Conservation (phyloP, 495 filamentous ascomycete species). For the Podospora australis region DNA sequence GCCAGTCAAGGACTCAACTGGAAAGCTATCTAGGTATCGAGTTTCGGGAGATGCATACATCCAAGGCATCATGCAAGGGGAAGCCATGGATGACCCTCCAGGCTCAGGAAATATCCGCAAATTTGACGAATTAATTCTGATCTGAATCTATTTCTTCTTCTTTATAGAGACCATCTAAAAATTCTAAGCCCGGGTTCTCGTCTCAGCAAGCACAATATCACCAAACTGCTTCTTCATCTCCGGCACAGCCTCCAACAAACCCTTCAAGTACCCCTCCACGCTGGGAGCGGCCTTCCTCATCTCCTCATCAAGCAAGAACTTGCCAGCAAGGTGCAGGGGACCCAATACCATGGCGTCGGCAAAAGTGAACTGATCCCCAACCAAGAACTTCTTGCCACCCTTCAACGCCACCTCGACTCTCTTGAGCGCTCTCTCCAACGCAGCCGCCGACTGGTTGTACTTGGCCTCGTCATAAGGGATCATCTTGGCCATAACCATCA, state of each 20-base stretch:
- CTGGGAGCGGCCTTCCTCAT: slow-evolving; percentile 41
- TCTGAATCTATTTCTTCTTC: no score
- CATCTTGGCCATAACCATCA: slow-evolving; percentile 33
- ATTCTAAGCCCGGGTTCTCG: slow-evolving; percentile 11
- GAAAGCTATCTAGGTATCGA: no score
- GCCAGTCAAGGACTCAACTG: no score
- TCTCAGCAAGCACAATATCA: slow-evolving; percentile 39
- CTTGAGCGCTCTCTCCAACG: slow-evolving; percentile 29
- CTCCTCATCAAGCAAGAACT: slow-evolving; percentile 44
- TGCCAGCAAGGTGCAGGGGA: slow-evolving; percentile 33
- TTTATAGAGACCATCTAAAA: neutral
- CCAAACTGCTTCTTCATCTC: slow-evolving; percentile 48
- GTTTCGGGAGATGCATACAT: no score
- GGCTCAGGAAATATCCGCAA: no score
- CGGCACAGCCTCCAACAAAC: slow-evolving; percentile 31
- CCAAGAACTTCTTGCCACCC: slow-evolving; percentile 40
- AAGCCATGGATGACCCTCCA: no score
- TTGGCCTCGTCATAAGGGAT: slow-evolving; percentile 32
- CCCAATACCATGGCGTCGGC: slow-evolving; percentile 48
- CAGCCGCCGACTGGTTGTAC: slow-evolving; percentile 26
- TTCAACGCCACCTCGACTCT: slow-evolving; percentile 38
- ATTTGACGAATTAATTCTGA: no score
- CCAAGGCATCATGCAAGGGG: no score
- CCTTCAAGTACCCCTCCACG: slow-evolving; percentile 39
- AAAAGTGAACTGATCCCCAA: slow-evolving; percentile 43